Conservation (phyloP, 2,329 filamentous ascomycete species). For the Epichloe glyceriae region DNA sequence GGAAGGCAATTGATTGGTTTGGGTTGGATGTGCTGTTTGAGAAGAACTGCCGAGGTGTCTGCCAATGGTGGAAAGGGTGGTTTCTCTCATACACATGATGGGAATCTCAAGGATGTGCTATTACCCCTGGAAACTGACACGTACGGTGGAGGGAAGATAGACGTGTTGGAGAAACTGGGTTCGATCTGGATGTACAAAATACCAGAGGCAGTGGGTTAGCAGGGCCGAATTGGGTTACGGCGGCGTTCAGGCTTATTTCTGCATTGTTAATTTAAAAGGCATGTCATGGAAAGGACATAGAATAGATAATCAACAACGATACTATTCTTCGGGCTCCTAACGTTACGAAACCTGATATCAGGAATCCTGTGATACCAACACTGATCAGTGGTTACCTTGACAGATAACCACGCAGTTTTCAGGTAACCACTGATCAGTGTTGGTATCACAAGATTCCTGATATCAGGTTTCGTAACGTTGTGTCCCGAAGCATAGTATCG, state of each 20-base stretch:
- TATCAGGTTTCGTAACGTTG: too few relatives aligned
- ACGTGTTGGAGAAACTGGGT: constrained; percentile 1
- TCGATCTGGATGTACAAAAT: constrained; percentile 24
- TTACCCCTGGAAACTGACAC: background rate
- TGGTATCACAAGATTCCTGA: too few relatives aligned
- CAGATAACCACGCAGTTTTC: too few relatives aligned
- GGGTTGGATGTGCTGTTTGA: background rate
- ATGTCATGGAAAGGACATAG: background rate
- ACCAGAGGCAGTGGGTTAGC: constrained; percentile 18
- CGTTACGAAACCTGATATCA: too few relatives aligned
- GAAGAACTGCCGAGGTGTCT: background rate
- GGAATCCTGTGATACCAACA: too few relatives aligned
- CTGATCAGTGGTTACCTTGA: too few relatives aligned
- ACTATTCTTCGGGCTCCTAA: too few relatives aligned
- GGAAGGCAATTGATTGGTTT: background rate
- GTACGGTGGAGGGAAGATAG: background rate
- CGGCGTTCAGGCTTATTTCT: constrained; percentile 26
- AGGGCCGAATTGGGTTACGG: constrained; percentile 20
- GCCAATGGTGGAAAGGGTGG: background rate
- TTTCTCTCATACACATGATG: background rate
- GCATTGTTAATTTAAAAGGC: constrained; percentile 5
- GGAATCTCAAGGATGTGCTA: too few relatives aligned
- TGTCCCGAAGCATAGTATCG: too few relatives aligned
- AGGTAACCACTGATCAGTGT: too few relatives aligned
- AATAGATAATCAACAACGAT: too few relatives aligned